Evolutionary conservation across 169 alveolate species (phyloP).

Genomic region (Cytauxzoon felis): DNA sequence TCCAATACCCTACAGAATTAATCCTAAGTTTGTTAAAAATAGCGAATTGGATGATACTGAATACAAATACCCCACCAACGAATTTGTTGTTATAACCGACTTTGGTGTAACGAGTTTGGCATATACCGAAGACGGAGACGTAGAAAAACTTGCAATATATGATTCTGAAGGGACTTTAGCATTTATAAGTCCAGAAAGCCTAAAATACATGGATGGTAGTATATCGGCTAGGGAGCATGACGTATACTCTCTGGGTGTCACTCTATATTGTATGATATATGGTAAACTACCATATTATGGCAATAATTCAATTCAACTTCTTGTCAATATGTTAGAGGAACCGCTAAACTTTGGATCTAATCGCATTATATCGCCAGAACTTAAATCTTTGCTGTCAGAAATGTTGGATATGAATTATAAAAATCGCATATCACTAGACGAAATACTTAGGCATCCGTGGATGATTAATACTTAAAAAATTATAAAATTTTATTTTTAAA

Average conservation of each 20-base stretch:
- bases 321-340: slow-evolving; percentile 28
- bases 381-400: slow-evolving; percentile 9
- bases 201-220: slow-evolving; percentile 35
- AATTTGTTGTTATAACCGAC: slow-evolving; percentile 24
- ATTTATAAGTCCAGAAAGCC: slow-evolving; percentile 51
- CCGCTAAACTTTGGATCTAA: slow-evolving; percentile 17
- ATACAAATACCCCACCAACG: background rate
- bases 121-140: background rate
- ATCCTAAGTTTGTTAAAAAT: background rate
- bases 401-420: slow-evolving; percentile 39
- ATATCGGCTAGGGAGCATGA: slow-evolving; percentile 44
- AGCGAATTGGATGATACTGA: background rate
- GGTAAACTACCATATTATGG: slow-evolving; percentile 50
- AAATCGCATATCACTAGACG: background rate
- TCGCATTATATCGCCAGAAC: slow-evolving; percentile 18
- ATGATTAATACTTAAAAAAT: slow-evolving; percentile 6
- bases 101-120: slow-evolving; percentile 52
- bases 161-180: slow-evolving; percentile 56
- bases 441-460: slow-evolving; percentile 43
- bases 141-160: slow-evolving; percentile 17
- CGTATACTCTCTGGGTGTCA: slow-evolving; percentile 46
- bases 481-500: slow-evolving; percentile 13
- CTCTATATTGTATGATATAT: slow-evolving; percentile 53
- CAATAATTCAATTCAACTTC: slow-evolving; percentile 22
- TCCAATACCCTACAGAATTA: background rate